Evolutionary conservation across 2,329 filamentous ascomycete genomes (phyloP).

Genomic region (Ciborinia camelliae): DNA sequence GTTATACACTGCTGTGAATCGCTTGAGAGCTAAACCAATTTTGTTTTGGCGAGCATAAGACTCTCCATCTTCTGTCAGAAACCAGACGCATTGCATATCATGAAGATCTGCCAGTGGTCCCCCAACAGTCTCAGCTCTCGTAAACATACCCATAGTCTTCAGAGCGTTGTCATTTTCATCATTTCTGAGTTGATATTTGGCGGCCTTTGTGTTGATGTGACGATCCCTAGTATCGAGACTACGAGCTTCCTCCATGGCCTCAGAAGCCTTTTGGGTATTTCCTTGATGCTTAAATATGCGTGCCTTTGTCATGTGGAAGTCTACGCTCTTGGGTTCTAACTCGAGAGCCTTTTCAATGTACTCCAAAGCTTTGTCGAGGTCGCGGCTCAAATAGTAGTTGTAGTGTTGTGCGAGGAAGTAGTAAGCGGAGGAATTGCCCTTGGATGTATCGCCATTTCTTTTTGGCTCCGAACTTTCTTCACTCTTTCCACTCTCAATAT

Average conservation of each 20-base stretch:
- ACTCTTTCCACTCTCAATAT: slow-evolving; percentile 58
- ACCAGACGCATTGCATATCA: slow-evolving; percentile 99
- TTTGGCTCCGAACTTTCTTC: slow-evolving; percentile 43
- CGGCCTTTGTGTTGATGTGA: slow-evolving; percentile 97
- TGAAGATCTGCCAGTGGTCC: slow-evolving; percentile 87
- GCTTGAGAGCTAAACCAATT: slow-evolving; percentile 81
- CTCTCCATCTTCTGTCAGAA: slow-evolving; percentile 89
- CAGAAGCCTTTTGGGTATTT: slow-evolving; percentile 73
- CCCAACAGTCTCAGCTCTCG: slow-evolving; percentile 81
- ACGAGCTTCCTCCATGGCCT: slow-evolving; percentile 84
- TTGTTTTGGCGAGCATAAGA: slow-evolving; percentile 80
- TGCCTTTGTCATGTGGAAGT: slow-evolving; percentile 93
- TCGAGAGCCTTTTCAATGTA: slow-evolving; percentile 82
- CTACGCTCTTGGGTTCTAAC: slow-evolving; percentile 74
- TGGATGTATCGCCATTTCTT: slow-evolving; percentile 47
- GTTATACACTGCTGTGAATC: slow-evolving; percentile 81
- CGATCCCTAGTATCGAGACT: slow-evolving; percentile 84
- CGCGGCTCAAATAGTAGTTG: slow-evolving; percentile 84
- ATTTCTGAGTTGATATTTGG: slow-evolving; percentile 94
- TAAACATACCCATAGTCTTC: slow-evolving; percentile 90
- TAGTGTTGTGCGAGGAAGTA: slow-evolving; percentile 98
- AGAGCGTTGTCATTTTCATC: slow-evolving; percentile 84
- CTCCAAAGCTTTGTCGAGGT: slow-evolving; percentile 75
- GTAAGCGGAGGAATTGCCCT: slow-evolving; percentile 73
- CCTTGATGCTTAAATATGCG: slow-evolving; percentile 91